phyloP scores from a whole-genome alignment of 257 asterid genomes.

The Solanum chilense region DNA sequence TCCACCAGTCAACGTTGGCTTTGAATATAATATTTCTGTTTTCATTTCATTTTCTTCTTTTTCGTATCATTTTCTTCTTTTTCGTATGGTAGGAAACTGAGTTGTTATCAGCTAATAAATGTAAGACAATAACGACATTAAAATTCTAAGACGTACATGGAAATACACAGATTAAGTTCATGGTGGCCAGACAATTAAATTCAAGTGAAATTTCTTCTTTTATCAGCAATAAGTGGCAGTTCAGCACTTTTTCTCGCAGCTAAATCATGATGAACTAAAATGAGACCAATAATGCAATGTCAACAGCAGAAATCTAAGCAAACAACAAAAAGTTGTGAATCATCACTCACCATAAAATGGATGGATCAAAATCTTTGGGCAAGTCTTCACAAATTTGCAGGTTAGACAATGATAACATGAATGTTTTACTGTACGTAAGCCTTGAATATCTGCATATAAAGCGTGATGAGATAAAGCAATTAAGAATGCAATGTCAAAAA shows the following conservation, averaged over 20 bases:
- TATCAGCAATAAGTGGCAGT: not conserved
- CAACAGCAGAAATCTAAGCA: not conserved
- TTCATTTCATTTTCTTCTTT: not conserved
- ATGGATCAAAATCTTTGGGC: constrained; percentile 26
- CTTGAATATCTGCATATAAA: not conserved
- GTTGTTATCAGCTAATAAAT: not conserved
- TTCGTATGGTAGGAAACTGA: not conserved
- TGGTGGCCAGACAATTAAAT: not conserved
- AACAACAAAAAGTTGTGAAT: not conserved
- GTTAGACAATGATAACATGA: constrained; percentile 25
- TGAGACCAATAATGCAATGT: not conserved
- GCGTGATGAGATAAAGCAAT: not conserved
- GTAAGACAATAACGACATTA: not conserved
- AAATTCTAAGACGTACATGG: not conserved
- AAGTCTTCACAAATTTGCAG: constrained; percentile 19
- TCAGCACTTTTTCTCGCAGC: not conserved
- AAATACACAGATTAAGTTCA: not conserved
- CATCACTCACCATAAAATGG: constrained; percentile 17
- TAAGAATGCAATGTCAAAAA: not conserved
- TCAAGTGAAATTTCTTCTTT: not conserved
- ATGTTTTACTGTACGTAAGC: not conserved
- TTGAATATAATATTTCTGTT: not conserved
- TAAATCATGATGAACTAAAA: not conserved
- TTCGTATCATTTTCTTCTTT: not conserved
- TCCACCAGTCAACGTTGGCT: not conserved